These are phyloP conservation scores for Beauveria brongniartii DNA, from an alignment of 2,329 filamentous ascomycete species.

Conservation along the genomic window DNA sequence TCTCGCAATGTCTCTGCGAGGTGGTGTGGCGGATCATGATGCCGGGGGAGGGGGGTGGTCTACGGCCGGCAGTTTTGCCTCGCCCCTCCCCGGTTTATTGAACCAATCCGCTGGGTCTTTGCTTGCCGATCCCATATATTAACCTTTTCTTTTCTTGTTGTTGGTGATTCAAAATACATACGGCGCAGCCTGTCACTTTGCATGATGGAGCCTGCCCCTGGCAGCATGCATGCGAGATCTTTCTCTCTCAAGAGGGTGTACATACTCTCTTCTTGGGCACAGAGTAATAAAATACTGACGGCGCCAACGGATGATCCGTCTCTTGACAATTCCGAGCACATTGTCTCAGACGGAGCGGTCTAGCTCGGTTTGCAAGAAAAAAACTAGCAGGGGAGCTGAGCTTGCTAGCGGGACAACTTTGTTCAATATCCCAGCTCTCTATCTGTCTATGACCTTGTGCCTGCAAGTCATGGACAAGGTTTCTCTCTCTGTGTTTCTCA, in stretches of 20 bases:
- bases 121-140: not conserved
- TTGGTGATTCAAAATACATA: not conserved
- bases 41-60: not conserved
- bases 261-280: not conserved
- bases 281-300: not conserved
- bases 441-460: not conserved
- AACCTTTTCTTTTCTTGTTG: not conserved
- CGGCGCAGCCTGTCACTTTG: not conserved
- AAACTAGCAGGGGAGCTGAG: not conserved
- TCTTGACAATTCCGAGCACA: not conserved
- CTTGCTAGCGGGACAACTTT: not conserved
- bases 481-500: not conserved
- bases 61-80: not conserved
- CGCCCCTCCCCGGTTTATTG: not conserved
- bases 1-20: not conserved
- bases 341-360: slow-evolving; percentile 3
- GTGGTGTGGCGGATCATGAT: not conserved
- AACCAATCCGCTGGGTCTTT: not conserved
- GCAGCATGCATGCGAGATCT: not conserved
- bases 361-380: not conserved
- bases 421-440: not conserved
- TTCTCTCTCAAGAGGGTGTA: not conserved
- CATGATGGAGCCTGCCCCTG: not conserved
- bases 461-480: too few species aligned
- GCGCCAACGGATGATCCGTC: not conserved